Evolutionary conservation across 352 stramenopile genomes (phyloP), one percentile per base, ranked within the genome.

Genomic region (Pythium scleroteichum): DNA sequence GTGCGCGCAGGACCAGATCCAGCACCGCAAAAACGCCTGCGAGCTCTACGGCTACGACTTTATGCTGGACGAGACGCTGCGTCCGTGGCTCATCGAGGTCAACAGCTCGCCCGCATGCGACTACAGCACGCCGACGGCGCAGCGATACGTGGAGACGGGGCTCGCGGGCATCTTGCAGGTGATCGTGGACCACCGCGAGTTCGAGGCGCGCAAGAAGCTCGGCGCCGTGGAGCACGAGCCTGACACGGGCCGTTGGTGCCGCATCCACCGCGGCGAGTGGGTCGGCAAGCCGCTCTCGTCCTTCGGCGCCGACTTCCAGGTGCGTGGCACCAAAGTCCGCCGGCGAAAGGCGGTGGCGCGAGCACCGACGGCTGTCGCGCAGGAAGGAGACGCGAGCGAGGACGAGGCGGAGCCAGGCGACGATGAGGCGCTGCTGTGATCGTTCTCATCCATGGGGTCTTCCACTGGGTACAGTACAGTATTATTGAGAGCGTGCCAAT

Each of bases 41-140:
- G 93, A 98, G 63, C 68, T 98, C 17, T 98, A 95, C 55, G 92
- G 92, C 14, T 97, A 95, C 71, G 93, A 98, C 61, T 97, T 97
- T 44, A 98, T 98, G 93, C 49, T 98, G 38, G 90, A 97, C 71
- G 76, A 92, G 17, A 64, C 80, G 10, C 66, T 95, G 29, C 78
- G 72, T 39, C 82, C 87, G 49, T 97, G 88, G 90, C 79, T 97
- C 24, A 97, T 97, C 53, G 91, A 97, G 55, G 90, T 98, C 33
- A 98, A 98, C 69, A 95, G 78, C 66, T 97, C 85, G 22, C 92
- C 93, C 1, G 93, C 92, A 13, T 98, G 93, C 61, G 91, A 97
- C 72, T 98, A 98, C 67, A 96, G 82, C 68, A 98, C 93, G 33
- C 72, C 87, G 4, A 92, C 94, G 4, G 95, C 94, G 7, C 78